These are phyloP conservation scores for Trichoderma guizhouense DNA, from an alignment of 2,329 filamentous ascomycete species.

Conservation along the genomic window DNA sequence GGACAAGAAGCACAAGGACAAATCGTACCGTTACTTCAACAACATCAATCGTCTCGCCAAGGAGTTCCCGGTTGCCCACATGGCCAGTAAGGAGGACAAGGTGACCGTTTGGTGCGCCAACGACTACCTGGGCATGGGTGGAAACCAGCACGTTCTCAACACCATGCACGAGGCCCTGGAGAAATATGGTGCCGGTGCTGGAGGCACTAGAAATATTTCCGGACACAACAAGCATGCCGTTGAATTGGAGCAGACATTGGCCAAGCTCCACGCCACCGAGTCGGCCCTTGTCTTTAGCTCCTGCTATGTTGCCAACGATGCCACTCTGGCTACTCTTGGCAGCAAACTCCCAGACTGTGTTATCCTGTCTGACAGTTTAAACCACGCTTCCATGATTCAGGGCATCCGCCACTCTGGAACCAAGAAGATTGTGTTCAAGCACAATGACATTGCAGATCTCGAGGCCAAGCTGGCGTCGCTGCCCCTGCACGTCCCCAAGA, in stretches of 20 bases:
- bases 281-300: conserved; percentile 92
- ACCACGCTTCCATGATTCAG: conserved; percentile 99
- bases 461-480: conserved; percentile 89
- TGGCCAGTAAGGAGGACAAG: conserved; percentile 73
- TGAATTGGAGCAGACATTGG: conserved; percentile 74
- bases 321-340: conserved; percentile 91
- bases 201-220: conserved; percentile 95
- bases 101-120: conserved; percentile 99
- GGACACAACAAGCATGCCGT: conserved; percentile 96
- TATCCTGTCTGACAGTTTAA: conserved; percentile 94
- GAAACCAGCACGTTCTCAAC: conserved; percentile 80
- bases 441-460: conserved; percentile 91
- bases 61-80: conserved; percentile 93
- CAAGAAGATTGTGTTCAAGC: conserved; percentile 97
- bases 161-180: conserved; percentile 95
- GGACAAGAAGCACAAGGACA: conserved; percentile 99
- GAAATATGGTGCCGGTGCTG: conserved; percentile 90
- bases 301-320: conserved; percentile 98
- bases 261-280: conserved; percentile 88
- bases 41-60: conserved; percentile 98
- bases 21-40: conserved; percentile 99
- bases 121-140: conserved; percentile 97
- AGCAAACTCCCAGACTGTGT: conserved; percentile 96
- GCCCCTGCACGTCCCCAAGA: conserved; percentile 83
- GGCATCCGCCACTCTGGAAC: conserved; percentile 96